phyloP scores from a whole-genome alignment of 1,284 basidiomycete species.

The Ceratobasidium sp. region DNA sequence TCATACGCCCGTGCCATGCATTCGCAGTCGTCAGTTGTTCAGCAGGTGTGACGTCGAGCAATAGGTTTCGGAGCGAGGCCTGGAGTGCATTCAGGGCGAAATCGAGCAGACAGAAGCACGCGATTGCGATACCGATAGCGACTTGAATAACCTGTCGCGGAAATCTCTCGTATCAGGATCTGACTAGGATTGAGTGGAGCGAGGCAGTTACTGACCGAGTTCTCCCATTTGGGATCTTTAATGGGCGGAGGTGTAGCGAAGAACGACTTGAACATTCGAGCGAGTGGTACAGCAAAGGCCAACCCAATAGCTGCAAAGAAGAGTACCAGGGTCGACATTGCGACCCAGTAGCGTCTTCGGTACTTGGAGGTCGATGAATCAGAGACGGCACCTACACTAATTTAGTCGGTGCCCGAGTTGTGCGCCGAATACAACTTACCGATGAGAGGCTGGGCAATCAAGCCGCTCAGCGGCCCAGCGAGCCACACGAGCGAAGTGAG shows the following conservation, averaged over 20 bases:
- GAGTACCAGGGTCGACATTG: slow-evolving; percentile 77
- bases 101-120: slow-evolving; percentile 91
- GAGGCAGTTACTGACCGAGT: slow-evolving; percentile 56
- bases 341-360: slow-evolving; percentile 88
- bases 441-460: slow-evolving; percentile 94
- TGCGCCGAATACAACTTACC: slow-evolving; percentile 56
- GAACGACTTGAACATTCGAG: slow-evolving; percentile 78
- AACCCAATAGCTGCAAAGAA: slow-evolving; percentile 68
- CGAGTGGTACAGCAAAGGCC: slow-evolving; percentile 83
- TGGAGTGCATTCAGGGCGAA: slow-evolving; percentile 94
- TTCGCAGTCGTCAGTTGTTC: slow-evolving; percentile 90
- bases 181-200: slow-evolving; percentile 1
- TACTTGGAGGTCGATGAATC: slow-evolving; percentile 90
- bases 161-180: slow-evolving; percentile 20
- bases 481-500: slow-evolving; percentile 96
- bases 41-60: slow-evolving; percentile 87
- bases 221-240: slow-evolving; percentile 82
- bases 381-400: slow-evolving; percentile 78
- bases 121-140: slow-evolving; percentile 85
- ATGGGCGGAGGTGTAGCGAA: slow-evolving; percentile 80
- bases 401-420: background rate
- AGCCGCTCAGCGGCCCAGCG: slow-evolving; percentile 91
- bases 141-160: slow-evolving; percentile 64
- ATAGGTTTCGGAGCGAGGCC: slow-evolving; percentile 88
- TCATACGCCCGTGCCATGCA: slow-evolving; percentile 98